These are phyloP conservation scores for Xylaria intraflava DNA, from an alignment of 495 filamentous ascomycete genomes.

Conservation along the genomic window DNA sequence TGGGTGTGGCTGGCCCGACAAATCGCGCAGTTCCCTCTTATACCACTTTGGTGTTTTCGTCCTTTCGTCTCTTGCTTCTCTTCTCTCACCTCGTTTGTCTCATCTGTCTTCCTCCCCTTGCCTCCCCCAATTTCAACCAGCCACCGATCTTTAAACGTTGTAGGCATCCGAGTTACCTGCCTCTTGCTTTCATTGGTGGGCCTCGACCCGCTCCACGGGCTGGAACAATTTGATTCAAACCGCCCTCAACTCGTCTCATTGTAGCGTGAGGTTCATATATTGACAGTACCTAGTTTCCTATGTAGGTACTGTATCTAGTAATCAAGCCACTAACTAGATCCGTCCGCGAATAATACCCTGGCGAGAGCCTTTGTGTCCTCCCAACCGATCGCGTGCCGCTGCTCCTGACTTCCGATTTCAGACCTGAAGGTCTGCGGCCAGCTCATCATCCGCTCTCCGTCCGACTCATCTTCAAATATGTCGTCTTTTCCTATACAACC, in stretches of 20 bases:
- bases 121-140: too few relatives aligned
- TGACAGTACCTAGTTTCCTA: too few relatives aligned
- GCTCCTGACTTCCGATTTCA: background rate
- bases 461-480: slow-evolving; percentile 7
- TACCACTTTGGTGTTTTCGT: too few relatives aligned
- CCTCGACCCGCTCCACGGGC: slow-evolving; percentile 2
- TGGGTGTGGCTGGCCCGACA: too few relatives aligned
- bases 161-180: background rate
- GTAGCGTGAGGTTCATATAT: too few relatives aligned
- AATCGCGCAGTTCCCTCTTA: too few relatives aligned
- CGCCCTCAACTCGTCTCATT: too few relatives aligned
- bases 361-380: too few relatives aligned
- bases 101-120: too few relatives aligned
- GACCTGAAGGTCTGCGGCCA: background rate
- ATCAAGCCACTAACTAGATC: slow-evolving; percentile 6
- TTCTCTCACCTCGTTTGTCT: too few relatives aligned
- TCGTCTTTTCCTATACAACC: background rate
- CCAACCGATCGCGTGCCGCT: background rate
- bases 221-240: background rate
- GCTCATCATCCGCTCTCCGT: background rate
- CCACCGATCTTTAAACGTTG: background rate
- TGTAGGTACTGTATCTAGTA: background rate
- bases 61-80: too few relatives aligned
- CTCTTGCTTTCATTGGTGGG: background rate
- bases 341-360: slow-evolving; percentile 1